A percentile compares a stretch with the other conserved stretches of the same genome.
Evolutionary conservation across 139 green algal genomes (phyloP).

Genomic region (Yamagishiella unicocca): DNA sequence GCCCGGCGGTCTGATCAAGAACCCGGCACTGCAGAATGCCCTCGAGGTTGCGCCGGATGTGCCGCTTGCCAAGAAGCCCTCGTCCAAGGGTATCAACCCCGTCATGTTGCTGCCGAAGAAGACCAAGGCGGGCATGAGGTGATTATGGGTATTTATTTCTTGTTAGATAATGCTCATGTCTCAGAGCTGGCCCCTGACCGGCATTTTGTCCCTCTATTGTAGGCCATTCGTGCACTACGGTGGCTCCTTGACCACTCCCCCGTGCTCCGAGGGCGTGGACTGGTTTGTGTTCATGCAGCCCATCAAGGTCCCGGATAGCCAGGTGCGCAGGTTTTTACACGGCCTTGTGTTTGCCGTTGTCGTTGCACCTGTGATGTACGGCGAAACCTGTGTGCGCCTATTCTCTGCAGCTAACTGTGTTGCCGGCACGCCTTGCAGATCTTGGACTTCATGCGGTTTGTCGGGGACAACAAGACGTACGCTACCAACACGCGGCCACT

Average conservation of each 20-base stretch:
- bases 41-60: slow-evolving; percentile 53
- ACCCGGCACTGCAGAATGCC: slow-evolving; percentile 59
- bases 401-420: too few relatives aligned
- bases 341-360: too few relatives aligned
- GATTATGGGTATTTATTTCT: too few relatives aligned
- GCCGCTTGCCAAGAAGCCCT: slow-evolving; percentile 30
- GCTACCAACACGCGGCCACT: slow-evolving; percentile 65
- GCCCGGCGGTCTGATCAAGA: slow-evolving; percentile 45
- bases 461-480: slow-evolving; percentile 56
- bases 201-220: too few relatives aligned
- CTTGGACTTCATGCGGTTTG: slow-evolving; percentile 72
- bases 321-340: too few relatives aligned
- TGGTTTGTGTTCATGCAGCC: slow-evolving; percentile 83
- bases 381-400: too few relatives aligned
- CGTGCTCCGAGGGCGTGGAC: slow-evolving; percentile 85
- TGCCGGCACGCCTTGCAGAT: too few relatives aligned
- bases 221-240: slow-evolving; percentile 79
- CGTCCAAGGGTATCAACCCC: slow-evolving; percentile 58
- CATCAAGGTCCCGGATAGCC: slow-evolving; percentile 62
- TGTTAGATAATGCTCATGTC: too few relatives aligned
- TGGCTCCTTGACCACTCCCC: slow-evolving; percentile 90
- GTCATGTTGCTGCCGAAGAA: slow-evolving; percentile 69
- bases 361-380: too few relatives aligned
- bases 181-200: too few relatives aligned
- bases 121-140: slow-evolving; percentile 28